Base-by-base conservation (phyloP, 2,329 filamentous ascomycete genomes). In the Colletotrichum neosansevieriae region DNA sequence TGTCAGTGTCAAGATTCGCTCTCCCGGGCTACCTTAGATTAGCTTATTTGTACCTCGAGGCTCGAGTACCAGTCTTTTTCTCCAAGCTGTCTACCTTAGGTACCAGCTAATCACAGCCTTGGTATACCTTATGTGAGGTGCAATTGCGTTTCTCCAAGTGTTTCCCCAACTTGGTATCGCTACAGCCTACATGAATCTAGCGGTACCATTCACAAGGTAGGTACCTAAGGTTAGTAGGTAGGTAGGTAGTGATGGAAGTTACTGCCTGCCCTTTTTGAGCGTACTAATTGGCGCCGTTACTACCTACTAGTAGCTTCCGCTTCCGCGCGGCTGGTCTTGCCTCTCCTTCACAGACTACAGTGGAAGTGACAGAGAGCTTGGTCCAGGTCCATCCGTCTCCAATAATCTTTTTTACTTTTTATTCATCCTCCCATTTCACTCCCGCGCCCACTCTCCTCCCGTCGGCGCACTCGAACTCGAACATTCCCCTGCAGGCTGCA, bases 401-500 rank as follows among this genome's bases (percentile, higher is more conserved):
- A 19, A 13, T 38, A 34, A 34, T 38, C n/a, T 15, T 38, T 36
- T 19, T 54, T 54, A 34, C 6, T 24, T 40, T 45, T 24, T 24
- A 13, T 50, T 12, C 44, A n/a, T 15, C 42, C 13, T 10, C 24
- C 19, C 15, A 38, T 63, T 21, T 21, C 36, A 15, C 50, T 40
- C 21, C 34, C 45, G 51, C 42, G 58, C 42, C 63, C 47, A 24
- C 24, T 38, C 36, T 47, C 12, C 13, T 50, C 42, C n/a, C 17
- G 47, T 34, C 17, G 49, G 29, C 29, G 47, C 58, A 54, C 57
- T 54, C 44, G 54, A 64, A 58, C 59, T 68, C 60, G 38, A 68
- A 64, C 65, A 38, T 7, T 56, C 65, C 65, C 54, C 61, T 65
- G 65, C n/a, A n/a, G n/a, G n/a, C n/a, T n/a, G n/a, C 54, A 36